Evolutionary conservation across 2,329 filamentous ascomycete genomes (phyloP).

Genomic region (Triangularia setosa): DNA sequence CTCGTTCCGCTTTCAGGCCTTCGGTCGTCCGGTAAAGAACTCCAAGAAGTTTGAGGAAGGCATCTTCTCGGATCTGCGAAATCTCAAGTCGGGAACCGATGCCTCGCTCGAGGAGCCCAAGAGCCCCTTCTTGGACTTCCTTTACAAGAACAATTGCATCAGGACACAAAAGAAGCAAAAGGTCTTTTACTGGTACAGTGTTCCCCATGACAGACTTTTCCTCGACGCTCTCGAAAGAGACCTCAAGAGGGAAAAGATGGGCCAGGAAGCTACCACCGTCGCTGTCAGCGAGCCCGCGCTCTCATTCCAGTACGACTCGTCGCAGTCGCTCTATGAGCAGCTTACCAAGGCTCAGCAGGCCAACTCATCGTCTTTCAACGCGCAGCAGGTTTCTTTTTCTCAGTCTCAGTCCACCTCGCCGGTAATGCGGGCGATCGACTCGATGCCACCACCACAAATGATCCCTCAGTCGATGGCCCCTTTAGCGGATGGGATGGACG

Average conservation of each 20-base stretch:
- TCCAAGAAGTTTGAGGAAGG: slow-evolving; percentile 99
- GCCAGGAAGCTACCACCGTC: slow-evolving; percentile 93
- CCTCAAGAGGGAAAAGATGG: slow-evolving; percentile 98
- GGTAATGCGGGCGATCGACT: slow-evolving; percentile 83
- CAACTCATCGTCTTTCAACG: slow-evolving; percentile 94
- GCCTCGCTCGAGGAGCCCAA: slow-evolving; percentile 98
- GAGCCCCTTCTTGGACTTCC: slow-evolving; percentile 94
- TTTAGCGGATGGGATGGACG: slow-evolving; percentile 63
- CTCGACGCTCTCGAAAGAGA: slow-evolving; percentile 96
- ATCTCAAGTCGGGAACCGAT: slow-evolving; percentile 96
- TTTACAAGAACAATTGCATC: slow-evolving; percentile 99
- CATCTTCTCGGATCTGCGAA: slow-evolving; percentile 97
- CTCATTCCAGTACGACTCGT: slow-evolving; percentile 98
- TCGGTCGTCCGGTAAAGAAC: slow-evolving; percentile 97
- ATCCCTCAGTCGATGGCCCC: slow-evolving; percentile 48
- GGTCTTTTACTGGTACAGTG: slow-evolving; percentile 99
- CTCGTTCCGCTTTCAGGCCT: slow-evolving; percentile 97
- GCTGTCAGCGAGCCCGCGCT: slow-evolving; percentile 95
- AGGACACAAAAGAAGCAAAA: slow-evolving; percentile 99
- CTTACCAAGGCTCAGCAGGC: slow-evolving; percentile 98
- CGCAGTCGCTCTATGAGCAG: slow-evolving; percentile 98
- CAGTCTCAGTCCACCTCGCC: slow-evolving; percentile 83
- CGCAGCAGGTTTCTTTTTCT: slow-evolving; percentile 63
- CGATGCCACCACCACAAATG: slow-evolving; percentile 76
- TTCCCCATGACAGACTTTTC: slow-evolving; percentile 95